phyloP scores from a whole-genome alignment of 306 rosid genomes.

The Quercus variabilis region DNA sequence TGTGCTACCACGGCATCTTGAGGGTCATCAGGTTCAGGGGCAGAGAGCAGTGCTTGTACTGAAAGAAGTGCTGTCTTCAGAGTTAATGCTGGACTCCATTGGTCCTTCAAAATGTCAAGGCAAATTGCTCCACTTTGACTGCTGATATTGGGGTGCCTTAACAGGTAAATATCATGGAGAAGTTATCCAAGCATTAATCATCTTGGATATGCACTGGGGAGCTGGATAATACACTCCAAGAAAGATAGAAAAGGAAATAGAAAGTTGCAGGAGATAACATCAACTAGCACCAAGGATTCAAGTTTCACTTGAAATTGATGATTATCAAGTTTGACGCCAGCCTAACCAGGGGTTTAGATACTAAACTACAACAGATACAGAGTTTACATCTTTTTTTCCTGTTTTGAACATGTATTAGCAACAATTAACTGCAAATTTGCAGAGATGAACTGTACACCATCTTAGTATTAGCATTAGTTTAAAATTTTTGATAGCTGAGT shows the following conservation, averaged over 20 bases:
- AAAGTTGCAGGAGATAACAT: neutral
- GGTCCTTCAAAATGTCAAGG: slow-evolving; percentile 92
- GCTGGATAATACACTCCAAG: neutral
- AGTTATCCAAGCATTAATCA: slow-evolving; percentile 17
- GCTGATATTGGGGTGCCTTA: slow-evolving; percentile 99
- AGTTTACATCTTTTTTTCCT: neutral
- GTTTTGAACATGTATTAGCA: neutral
- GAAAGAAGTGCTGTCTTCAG: slow-evolving; percentile 98
- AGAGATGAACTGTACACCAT: neutral
- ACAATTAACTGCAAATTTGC: neutral
- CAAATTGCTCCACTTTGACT: slow-evolving; percentile 99
- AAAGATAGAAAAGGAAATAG: neutral
- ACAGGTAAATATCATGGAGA: slow-evolving; percentile 16
- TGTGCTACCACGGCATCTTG: slow-evolving; percentile 99
- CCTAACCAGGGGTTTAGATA: neutral
- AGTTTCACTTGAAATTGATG: neutral
- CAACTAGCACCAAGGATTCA: neutral
- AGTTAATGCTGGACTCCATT: slow-evolving; percentile 99
- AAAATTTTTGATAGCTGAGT: neutral
- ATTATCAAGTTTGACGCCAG: neutral
- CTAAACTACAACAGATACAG: neutral
- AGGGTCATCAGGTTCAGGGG: slow-evolving; percentile 99
- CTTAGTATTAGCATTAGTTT: neutral
- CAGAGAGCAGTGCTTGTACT: slow-evolving; percentile 93
- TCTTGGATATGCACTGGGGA: neutral